Percentiles rank a stretch among this genome's conserved stretches.
Conservation (phyloP, 2,329 filamentous ascomycete genomes). For the Rutstroemia sp. region DNA sequence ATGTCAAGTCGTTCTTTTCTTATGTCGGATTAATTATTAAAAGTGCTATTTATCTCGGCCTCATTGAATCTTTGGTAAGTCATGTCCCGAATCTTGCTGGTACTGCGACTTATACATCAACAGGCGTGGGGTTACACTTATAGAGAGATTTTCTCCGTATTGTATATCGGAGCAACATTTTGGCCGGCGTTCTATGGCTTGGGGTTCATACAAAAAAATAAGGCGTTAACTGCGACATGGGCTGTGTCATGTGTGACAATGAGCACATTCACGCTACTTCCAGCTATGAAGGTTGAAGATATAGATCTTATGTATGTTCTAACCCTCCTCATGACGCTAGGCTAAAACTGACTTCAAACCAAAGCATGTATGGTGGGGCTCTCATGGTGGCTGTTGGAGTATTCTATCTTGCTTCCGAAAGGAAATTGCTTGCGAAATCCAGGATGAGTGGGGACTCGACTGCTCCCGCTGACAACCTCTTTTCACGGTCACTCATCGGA, state of each 20-base stretch:
- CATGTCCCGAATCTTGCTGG: not conserved
- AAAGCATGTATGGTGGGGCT: constrained; percentile 63
- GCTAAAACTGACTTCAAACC: constrained; percentile 13
- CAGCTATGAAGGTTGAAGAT: constrained; percentile 78
- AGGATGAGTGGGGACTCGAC: constrained; percentile 21
- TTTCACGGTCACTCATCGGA: constrained; percentile 56
- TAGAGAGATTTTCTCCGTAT: constrained; percentile 74
- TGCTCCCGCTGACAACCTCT: constrained; percentile 34
- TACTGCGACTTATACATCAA: not conserved
- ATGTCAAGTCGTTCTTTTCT: constrained; percentile 54
- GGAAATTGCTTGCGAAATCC: constrained; percentile 32
- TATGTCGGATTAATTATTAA: constrained; percentile 56
- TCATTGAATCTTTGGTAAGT: constrained; percentile 72
- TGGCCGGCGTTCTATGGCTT: constrained; percentile 74
- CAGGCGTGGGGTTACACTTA: constrained; percentile 89
- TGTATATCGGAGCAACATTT: constrained; percentile 67
- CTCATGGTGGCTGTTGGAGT: constrained; percentile 73
- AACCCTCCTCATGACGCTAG: not conserved
- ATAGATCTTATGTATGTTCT: constrained; percentile 60
- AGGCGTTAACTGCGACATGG: constrained; percentile 63
- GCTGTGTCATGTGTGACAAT: constrained; percentile 68
- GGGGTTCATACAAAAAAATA: constrained; percentile 62
- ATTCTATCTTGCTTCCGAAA: constrained; percentile 74
- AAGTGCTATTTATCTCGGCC: constrained; percentile 56
- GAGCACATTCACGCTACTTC: constrained; percentile 85